A percentile compares a stretch with the other conserved stretches of the same genome.
phyloP scores from a whole-genome alignment of 306 rosid genomes.

The Oemleria cerasiformis region DNA sequence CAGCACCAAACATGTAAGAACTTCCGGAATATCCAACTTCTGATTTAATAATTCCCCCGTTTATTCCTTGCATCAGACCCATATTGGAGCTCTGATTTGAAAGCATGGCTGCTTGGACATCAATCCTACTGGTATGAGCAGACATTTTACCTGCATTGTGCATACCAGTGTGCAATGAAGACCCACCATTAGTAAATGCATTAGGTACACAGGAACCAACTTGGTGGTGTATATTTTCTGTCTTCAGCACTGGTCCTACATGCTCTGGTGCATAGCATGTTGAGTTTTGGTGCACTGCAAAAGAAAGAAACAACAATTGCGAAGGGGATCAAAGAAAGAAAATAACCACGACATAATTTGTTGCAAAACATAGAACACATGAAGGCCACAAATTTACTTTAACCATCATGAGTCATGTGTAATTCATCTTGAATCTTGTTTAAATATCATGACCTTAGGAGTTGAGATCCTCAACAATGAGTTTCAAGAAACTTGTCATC shows the following conservation, averaged over 20 bases:
- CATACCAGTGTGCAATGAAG: conserved; percentile 57
- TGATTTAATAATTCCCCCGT: conserved; percentile 68
- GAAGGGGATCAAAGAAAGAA: too few species aligned
- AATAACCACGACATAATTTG: background rate
- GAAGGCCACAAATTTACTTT: background rate
- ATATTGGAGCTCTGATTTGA: conserved; percentile 57
- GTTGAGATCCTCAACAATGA: too few species aligned
- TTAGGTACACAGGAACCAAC: conserved; percentile 55
- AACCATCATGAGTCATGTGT: background rate
- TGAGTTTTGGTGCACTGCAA: conserved; percentile 63
- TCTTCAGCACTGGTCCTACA: conserved; percentile 50
- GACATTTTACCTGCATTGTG: conserved; percentile 56
- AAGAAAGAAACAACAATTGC: conserved; percentile 12
- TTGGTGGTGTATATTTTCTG: conserved; percentile 61
- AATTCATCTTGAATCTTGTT: too few species aligned
- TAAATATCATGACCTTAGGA: too few species aligned
- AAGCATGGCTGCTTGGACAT: conserved; percentile 51
- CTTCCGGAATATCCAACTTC: conserved; percentile 70
- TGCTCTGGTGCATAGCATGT: conserved; percentile 56
- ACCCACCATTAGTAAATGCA: conserved; percentile 63
- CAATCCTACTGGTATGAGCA: conserved; percentile 54
- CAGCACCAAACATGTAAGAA: conserved; percentile 60
- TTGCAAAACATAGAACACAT: background rate
- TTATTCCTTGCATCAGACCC: conserved; percentile 68
- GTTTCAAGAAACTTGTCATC: too few species aligned